Evolutionary conservation across 208 protist species (phyloP), one percentile per base, ranked within the genome.

Genomic region (Wallacemonas rigidus): DNA sequence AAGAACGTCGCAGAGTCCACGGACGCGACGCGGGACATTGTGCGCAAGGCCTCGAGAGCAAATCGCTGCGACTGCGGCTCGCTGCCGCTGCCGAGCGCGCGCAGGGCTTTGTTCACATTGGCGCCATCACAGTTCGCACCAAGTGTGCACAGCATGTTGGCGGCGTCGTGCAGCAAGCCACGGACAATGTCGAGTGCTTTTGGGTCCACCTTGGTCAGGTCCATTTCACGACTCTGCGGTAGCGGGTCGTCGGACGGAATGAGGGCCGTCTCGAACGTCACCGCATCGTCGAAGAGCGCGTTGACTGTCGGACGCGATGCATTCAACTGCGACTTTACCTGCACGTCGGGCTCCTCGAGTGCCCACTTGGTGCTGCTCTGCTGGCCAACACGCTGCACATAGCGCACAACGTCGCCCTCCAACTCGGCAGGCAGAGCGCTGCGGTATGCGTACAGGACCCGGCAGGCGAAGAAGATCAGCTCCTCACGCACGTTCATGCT

Each of bases 401-500:
- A 95, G 45, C 86, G 85, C 74, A 74, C 55, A 17, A 87, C 82
- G 61, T 65, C 78, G 69, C 65, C 77, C 12, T 61, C 65, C 71
- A 74, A 36, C 43, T 54, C 62, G 17, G 53, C n/a, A 12, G 77
- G 40, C 64, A 83, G 67, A 40, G 67, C 76, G 69, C 61, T 76
- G 71, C 62, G 77, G 77, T 95, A 95, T 56, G 82, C 72, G 79
- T 91, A 83, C n/a, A 96, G 72, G 5, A 95, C 75, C 50, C 85
- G 79, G 69, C 79, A 87, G 63, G 80, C 82, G 77, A 95, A 94
- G 77, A 88, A 94, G 64, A 93, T 90, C 60, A 96, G 80, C 85
- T 96, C 92, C 70, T 93, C 81, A 9, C 92, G 86, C 15, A 96
- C 88, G 73, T 73, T 89, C 77, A 94, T 90, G 77, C 92, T 96